These are phyloP conservation scores for Tubosaeta sp. DNA, from an alignment of 768 basidiomycete genomes.

Conservation along the genomic window DNA sequence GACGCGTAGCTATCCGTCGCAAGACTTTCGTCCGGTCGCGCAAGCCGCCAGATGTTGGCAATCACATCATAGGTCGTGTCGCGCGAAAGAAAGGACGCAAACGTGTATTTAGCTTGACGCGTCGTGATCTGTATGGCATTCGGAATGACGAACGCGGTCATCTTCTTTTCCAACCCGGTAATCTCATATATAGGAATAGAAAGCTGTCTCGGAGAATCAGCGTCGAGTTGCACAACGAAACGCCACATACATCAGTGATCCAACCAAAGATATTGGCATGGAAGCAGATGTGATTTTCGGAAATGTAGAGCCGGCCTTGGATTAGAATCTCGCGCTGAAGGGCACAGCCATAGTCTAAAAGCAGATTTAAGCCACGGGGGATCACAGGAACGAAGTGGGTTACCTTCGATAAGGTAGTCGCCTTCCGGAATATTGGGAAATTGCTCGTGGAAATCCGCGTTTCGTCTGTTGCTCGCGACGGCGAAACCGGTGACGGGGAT, in stretches of 20 bases:
- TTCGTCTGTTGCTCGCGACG: slow-evolving; percentile 91
- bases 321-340: slow-evolving; percentile 94
- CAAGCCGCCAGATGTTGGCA: slow-evolving; percentile 90
- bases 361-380: neutral
- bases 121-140: slow-evolving; percentile 93
- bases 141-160: slow-evolving; percentile 97
- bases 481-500: slow-evolving; percentile 96
- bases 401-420: slow-evolving; percentile 97
- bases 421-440: slow-evolving; percentile 89
- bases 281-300: slow-evolving; percentile 99
- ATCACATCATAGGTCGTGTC: slow-evolving; percentile 97
- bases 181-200: slow-evolving; percentile 88
- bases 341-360: slow-evolving; percentile 93
- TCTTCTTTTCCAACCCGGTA: slow-evolving; percentile 85
- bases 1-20: slow-evolving; percentile 21
- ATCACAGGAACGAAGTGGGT: slow-evolving; percentile 22
- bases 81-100: slow-evolving; percentile 93
- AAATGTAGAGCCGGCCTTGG: slow-evolving; percentile 94
- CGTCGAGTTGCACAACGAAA: neutral
- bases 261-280: slow-evolving; percentile 99
- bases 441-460: slow-evolving; percentile 93
- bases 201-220: slow-evolving; percentile 45
- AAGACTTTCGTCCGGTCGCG: slow-evolving; percentile 60
- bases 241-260: slow-evolving; percentile 82
- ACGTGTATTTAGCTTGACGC: slow-evolving; percentile 79